These are phyloP conservation scores for Litchi chinensis DNA, from an alignment of 345 rosid genomes.

Conservation along the genomic window DNA sequence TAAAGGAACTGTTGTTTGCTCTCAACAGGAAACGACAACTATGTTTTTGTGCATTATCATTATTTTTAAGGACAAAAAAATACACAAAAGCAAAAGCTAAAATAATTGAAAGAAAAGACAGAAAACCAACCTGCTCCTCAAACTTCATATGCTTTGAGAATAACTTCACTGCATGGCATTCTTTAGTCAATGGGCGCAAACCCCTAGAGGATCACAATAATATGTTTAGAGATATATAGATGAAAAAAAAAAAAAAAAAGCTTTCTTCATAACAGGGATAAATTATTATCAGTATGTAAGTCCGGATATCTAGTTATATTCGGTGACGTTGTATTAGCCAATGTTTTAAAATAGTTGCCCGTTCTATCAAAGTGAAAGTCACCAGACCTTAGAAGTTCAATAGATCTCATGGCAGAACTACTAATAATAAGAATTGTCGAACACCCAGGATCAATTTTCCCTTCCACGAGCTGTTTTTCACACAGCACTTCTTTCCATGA, in stretches of 20 bases:
- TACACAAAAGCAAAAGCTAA: too few relatives aligned
- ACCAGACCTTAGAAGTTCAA: slow-evolving; percentile 65
- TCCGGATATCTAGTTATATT: background rate
- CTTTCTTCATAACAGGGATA: too few relatives aligned
- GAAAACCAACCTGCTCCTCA: too few relatives aligned
- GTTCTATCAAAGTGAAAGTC: background rate
- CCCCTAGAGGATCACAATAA: slow-evolving; percentile 47
- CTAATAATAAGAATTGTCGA: slow-evolving; percentile 70
- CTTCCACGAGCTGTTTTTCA: too few relatives aligned
- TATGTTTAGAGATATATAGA: background rate
- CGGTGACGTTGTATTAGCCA: background rate
- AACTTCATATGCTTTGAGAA: too few relatives aligned
- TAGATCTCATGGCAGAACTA: slow-evolving; percentile 73
- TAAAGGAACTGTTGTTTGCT: too few relatives aligned
- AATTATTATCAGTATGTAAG: background rate
- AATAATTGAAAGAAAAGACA: too few relatives aligned
- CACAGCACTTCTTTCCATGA: too few relatives aligned
- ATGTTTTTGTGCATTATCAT: too few relatives aligned
- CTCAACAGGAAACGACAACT: too few relatives aligned
- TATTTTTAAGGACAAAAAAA: too few relatives aligned
- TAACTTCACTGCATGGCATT: slow-evolving; percentile 73
- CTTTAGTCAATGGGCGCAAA: slow-evolving; percentile 59
- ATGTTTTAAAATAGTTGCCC: background rate
- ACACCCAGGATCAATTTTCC: slow-evolving; percentile 60
- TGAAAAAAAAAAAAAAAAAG: background rate